Conservation (phyloP, 73 alveolate species). For the Paramecium biaurelia region DNA sequence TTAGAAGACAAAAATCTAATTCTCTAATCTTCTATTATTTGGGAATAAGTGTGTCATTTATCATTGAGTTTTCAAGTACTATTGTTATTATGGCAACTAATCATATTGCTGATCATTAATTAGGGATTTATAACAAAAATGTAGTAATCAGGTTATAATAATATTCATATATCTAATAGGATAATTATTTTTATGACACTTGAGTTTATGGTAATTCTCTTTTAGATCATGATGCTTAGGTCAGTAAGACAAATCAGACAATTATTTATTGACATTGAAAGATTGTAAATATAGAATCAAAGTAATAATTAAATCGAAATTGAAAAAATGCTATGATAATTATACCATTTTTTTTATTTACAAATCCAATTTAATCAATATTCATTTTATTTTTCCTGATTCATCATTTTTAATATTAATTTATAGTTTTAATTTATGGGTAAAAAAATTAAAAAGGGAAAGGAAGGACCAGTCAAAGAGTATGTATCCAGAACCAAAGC, state of each 20-base stretch:
- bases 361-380: neutral
- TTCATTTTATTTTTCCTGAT: neutral
- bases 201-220: neutral
- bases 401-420: neutral
- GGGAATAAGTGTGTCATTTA: neutral
- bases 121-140: neutral
- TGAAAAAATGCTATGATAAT: neutral
- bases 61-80: neutral
- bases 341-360: neutral
- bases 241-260: neutral
- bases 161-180: neutral
- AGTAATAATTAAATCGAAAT: neutral
- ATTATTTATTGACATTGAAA: neutral
- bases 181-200: neutral
- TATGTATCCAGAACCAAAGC: conserved; percentile 94
- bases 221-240: neutral
- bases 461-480: conserved; percentile 76
- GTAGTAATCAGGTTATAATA: neutral
- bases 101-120: neutral
- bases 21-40: neutral
- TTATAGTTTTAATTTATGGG: conserved; percentile 73
- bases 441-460: conserved; percentile 78
- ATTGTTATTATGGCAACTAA: neutral
- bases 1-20: neutral
- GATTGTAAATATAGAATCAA: neutral